Evolutionary conservation across 2,329 filamentous ascomycete species (phyloP), one percentile per base, ranked within the genome.

Genomic region (Penicillium griseofulvum): DNA sequence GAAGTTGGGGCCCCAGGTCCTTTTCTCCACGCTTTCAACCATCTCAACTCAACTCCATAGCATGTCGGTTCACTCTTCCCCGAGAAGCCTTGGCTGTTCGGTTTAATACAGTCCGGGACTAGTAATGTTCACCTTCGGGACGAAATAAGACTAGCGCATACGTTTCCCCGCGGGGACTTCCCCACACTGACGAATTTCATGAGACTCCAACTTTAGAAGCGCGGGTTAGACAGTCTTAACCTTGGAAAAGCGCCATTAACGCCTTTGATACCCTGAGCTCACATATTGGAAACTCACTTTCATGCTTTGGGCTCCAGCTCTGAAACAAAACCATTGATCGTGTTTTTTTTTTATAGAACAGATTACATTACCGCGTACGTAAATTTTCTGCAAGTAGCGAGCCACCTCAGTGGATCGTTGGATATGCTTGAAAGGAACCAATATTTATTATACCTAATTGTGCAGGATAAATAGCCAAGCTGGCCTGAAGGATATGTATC

Each of bases 81-180:
- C 60, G 60, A 63, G 12, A 11, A 11, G 0, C 8, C 29, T n/a
- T 26, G 31, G 11, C 9, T 1, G 2, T 44, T 61, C 58, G 60
- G 60, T 28, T 24, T n/a, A 54, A 57, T 49, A 26, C 8, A 33
- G 2, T 19, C 60, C 60, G 55, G 52, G 11, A 16, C 31, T 28
- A 39, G 34, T 39, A 17, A 26, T 29, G 29, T 41, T 56, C 36
- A 53, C 17, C 49, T 8, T 14, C 12, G 45, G 36, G 11, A 52
- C 34, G 36, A 34, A n/a, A 48, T 10, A 48, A 22, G 43, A 19
- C 8, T 57, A 44, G 50, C 34, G 47, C 11, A 36, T 51, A 37
- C 19, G 14, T 12, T 37, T 49, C 52, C 52, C 52, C 51, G 51
- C 45, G 50, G 48, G 41, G 52, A 7, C 19, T 31, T 34, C 42